phyloP scores from a whole-genome alignment of 1,139 yeast species.

The Saccharomyces uvarum region DNA sequence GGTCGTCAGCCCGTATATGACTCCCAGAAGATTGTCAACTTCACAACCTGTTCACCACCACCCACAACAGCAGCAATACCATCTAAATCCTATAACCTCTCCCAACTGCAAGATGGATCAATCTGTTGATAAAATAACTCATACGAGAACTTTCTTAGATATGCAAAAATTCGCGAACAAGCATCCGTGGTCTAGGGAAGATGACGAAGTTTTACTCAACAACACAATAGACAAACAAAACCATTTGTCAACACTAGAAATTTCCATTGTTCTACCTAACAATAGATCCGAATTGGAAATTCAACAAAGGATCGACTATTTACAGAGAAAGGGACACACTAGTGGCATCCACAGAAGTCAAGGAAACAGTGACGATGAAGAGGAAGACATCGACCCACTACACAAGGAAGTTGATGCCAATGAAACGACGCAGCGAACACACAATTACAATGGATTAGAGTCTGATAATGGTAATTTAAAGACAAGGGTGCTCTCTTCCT shows the following conservation, averaged over 20 bases:
- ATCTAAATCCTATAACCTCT: neutral
- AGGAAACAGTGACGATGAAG: neutral
- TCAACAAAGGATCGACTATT: constrained; percentile 49
- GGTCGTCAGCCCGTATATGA: constrained; percentile 7
- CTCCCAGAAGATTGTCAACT: constrained; percentile 8
- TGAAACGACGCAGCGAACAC: neutral
- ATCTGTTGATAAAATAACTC: neutral
- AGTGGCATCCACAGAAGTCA: constrained; percentile 5
- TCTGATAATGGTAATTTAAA: neutral
- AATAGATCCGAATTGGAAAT: constrained; percentile 68
- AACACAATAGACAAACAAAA: constrained; percentile 38
- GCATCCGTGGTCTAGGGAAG: constrained; percentile 34
- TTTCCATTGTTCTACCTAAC: constrained; percentile 60
- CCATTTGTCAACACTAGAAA: constrained; percentile 62
- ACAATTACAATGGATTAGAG: neutral
- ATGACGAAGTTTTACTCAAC: constrained; percentile 64
- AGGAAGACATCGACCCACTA: neutral
- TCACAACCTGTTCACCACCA: constrained; percentile 2
- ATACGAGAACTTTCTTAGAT: constrained; percentile 4
- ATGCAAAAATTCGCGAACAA: neutral
- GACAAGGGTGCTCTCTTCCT: neutral
- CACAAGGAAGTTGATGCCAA: neutral
- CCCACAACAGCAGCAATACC: neutral
- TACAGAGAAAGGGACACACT: constrained; percentile 31
- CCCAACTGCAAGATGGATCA: neutral